These are phyloP conservation scores for Colletotrichum spinosum DNA, from an alignment of 2,329 filamentous ascomycete genomes.

Conservation along the genomic window DNA sequence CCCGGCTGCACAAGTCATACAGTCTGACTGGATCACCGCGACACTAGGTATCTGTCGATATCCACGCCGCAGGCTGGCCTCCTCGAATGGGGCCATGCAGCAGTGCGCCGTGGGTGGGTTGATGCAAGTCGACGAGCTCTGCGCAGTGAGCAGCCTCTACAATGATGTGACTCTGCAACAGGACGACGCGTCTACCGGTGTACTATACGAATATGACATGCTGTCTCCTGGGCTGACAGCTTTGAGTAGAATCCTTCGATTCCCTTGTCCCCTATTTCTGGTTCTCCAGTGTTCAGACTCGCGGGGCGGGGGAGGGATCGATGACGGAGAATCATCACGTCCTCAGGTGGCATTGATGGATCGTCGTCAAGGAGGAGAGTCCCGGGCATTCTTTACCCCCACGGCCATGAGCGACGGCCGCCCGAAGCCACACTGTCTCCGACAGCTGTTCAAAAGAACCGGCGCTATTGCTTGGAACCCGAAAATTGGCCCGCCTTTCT, in stretches of 20 bases:
- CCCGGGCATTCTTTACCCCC: conserved; percentile 10
- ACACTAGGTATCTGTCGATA: background rate
- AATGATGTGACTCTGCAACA: conserved; percentile 14
- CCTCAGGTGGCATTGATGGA: background rate
- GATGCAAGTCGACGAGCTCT: conserved; percentile 24
- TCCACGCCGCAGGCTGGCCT: conserved; percentile 18
- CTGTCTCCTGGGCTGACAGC: conserved; percentile 15
- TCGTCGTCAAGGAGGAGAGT: background rate
- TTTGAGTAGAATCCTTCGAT: conserved; percentile 19
- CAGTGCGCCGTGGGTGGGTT: conserved; percentile 8
- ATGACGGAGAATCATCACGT: conserved; percentile 2
- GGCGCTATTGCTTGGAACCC: conserved; percentile 11
- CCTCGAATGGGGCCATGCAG: conserved; percentile 9
- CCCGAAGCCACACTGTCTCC: conserved; percentile 28
- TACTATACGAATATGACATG: conserved; percentile 28
- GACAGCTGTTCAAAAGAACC: conserved; percentile 20
- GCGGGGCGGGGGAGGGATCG: conserved; percentile 1
- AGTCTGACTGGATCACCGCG: conserved; percentile 30
- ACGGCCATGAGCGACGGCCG: conserved; percentile 15
- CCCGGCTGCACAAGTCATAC: conserved; percentile 20
- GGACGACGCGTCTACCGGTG: conserved; percentile 16
- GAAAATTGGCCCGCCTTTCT: conserved; percentile 24
- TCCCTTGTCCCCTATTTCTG: conserved; percentile 7
- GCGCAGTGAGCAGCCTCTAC: conserved; percentile 22
- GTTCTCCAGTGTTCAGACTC: background rate